Base-by-base conservation (phyloP, 495 filamentous ascomycete genomes). In the Eremomyces bilateralis region DNA sequence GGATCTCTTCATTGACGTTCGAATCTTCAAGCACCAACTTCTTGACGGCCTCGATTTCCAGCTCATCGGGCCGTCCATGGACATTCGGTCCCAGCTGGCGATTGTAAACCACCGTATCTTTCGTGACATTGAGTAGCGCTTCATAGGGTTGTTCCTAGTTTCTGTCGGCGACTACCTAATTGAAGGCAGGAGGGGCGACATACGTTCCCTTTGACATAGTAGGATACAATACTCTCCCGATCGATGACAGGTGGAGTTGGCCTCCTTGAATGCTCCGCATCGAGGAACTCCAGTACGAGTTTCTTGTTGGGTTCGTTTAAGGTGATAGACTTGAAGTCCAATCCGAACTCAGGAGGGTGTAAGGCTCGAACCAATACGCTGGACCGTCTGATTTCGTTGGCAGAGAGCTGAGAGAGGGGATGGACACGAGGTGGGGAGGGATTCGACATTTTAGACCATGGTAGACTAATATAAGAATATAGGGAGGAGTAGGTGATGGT, bases 291-390 rank as follows among this genome's bases (percentile, higher is more conserved):
- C 2, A 42, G 21, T 8, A 46, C 21, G 15, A 46, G 13, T 3
- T 39, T 40, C 27, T 46, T 46, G 2, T 39, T 39, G 6, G 43
- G 40, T 15, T 46, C 43, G 16, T 36, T 34, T 12, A 46, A 37
- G n/a, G 35, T 35, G 28, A 43, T 37, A 30, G 21, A 37, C 29
- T 40, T 42, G 43, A 42, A 45, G 24, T 28, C n/a, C n/a, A n/a
- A n/a, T n/a, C n/a, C n/a, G n/a, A n/a, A n/a, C n/a, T n/a, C n/a
- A n/a, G n/a, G n/a, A n/a, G n/a, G n/a, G n/a, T n/a, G n/a, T n/a
- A n/a, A n/a, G n/a, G n/a, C n/a, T n/a, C n/a, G n/a, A n/a, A n/a
- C n/a, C n/a, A n/a, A n/a, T n/a, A n/a, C n/a, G n/a, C n/a, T n/a
- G n/a, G n/a, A n/a, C n/a, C n/a, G n/a, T n/a, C n/a, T n/a, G n/a